Percentiles rank a stretch among this genome's conserved stretches.
Conservation (phyloP, 176 grass and related monocot genomes). For the Carex cristatella region DNA sequence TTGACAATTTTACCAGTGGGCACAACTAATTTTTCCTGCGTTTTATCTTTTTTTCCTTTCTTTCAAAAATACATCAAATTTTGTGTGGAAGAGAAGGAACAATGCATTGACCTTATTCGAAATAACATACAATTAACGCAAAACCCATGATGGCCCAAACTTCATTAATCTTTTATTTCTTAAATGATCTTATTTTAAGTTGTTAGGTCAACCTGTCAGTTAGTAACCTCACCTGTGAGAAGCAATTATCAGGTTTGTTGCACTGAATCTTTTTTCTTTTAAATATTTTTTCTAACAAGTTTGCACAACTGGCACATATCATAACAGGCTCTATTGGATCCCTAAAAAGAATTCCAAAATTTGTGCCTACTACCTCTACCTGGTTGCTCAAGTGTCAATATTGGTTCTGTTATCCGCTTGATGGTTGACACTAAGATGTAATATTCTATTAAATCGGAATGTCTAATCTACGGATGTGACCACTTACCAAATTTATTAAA, state of each 20-base stretch:
- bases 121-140: background rate
- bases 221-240: background rate
- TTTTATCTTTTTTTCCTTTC: too few relatives aligned
- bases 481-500: background rate
- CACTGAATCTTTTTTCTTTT: background rate
- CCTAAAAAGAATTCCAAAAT: background rate
- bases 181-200: background rate
- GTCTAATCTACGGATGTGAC: slow-evolving; percentile 1
- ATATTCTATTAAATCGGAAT: background rate
- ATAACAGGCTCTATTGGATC: background rate
- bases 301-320: slow-evolving; percentile 8
- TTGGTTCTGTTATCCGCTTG: background rate
- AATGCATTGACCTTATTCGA: background rate
- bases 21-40: background rate
- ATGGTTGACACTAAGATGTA: slow-evolving; percentile 3
- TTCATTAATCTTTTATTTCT: background rate
- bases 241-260: slow-evolving; percentile 11
- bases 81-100: background rate
- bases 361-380: too few relatives aligned
- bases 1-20: background rate
- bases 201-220: background rate
- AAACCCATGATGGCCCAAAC: background rate
- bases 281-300: background rate
- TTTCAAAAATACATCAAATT: background rate
- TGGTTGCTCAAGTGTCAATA: slow-evolving; percentile 12